Conservation (phyloP, 2,329 filamentous ascomycete species). For the Hypoxylon sp. region DNA sequence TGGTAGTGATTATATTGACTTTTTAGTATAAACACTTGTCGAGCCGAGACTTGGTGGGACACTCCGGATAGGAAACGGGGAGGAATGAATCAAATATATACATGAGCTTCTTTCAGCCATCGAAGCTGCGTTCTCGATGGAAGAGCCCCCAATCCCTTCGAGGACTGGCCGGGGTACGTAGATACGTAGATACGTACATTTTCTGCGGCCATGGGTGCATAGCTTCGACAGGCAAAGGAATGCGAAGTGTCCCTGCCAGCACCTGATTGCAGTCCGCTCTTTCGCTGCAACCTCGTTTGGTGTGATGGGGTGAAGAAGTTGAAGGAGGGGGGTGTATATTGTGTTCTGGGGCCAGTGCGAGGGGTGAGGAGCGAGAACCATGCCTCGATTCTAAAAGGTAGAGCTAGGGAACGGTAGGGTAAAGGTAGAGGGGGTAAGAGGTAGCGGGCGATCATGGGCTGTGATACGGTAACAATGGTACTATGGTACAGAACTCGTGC, state of each 20-base stretch:
- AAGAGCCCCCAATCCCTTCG: constrained; percentile 33
- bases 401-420: constrained; percentile 5
- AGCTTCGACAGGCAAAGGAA: constrained; percentile 46
- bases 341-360: constrained; percentile 45
- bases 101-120: constrained; percentile 44
- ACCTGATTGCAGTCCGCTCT: constrained; percentile 49
- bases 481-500: constrained; percentile 19
- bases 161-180: constrained; percentile 19
- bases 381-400: constrained; percentile 31
- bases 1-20: constrained; percentile 2
- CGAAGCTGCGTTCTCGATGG: constrained; percentile 39
- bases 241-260: constrained; percentile 46
- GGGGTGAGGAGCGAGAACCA: constrained; percentile 2
- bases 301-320: constrained; percentile 2
- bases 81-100: constrained; percentile 51
- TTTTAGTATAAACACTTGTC: constrained; percentile 32
- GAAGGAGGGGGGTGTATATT: constrained; percentile 20
- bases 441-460: constrained; percentile 37
- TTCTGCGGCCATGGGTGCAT: constrained; percentile 40
- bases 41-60: constrained; percentile 47
- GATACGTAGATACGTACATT: constrained; percentile 28
- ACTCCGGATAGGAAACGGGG: constrained; percentile 40
- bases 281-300: constrained; percentile 49
- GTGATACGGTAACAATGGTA: constrained; percentile 1
- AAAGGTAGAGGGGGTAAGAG: constrained; percentile 17